Conservation (phyloP, 2,329 filamentous ascomycete genomes). For the Phaeosphaeriaceae sp. region DNA sequence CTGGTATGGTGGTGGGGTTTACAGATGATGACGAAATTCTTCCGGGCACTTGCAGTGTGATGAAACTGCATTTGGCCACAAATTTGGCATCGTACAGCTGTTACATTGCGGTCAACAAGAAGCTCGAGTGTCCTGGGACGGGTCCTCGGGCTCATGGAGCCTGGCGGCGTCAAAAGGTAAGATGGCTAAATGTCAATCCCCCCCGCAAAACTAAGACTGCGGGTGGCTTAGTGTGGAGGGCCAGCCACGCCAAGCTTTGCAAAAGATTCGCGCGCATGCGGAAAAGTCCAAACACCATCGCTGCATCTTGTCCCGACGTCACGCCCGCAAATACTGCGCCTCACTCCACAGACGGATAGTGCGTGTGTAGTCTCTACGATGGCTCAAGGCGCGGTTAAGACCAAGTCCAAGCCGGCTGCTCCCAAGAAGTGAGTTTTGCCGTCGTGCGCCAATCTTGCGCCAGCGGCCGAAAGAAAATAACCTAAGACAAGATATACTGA, state of each 20-base stretch:
- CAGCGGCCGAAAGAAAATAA: too few species aligned
- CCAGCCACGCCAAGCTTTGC: conserved; percentile 15
- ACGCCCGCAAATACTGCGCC: conserved; percentile 7
- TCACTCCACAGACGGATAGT: not conserved
- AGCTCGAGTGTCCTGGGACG: conserved; percentile 12
- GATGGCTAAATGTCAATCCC: conserved; percentile 35
- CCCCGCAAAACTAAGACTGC: not conserved
- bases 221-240: conserved; percentile 14
- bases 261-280: conserved; percentile 5
- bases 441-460: not conserved
- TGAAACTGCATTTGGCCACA: not conserved
- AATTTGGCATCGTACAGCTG: too few species aligned
- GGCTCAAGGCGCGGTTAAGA: conserved; percentile 58
- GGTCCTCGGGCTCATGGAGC: conserved; percentile 37
- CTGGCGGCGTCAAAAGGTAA: conserved; percentile 14
- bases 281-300: not conserved
- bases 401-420: conserved; percentile 49
- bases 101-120: not conserved
- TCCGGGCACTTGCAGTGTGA: conserved; percentile 18
- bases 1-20: not conserved
- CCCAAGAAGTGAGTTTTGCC: conserved; percentile 46
- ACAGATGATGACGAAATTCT: conserved; percentile 27
- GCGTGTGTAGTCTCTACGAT: conserved; percentile 33
- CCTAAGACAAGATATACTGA: conserved; percentile 1
- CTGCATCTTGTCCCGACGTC: not conserved